phyloP scores from a whole-genome alignment of 495 filamentous ascomycete genomes.

The Neurospora hispaniola region DNA sequence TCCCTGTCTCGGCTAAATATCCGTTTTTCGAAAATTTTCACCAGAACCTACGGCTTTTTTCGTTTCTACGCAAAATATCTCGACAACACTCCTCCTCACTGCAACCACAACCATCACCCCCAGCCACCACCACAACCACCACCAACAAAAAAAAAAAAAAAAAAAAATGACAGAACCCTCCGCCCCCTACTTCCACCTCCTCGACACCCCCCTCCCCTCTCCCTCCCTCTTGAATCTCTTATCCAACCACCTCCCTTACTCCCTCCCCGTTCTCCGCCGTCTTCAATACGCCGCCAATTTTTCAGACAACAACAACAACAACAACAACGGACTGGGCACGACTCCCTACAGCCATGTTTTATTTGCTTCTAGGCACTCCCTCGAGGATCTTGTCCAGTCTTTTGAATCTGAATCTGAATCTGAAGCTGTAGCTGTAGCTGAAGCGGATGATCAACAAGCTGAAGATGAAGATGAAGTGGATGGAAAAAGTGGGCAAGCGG shows the following conservation, averaged over 20 bases:
- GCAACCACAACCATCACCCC: too few species aligned
- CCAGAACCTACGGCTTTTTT: too few species aligned
- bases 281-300: slow-evolving; percentile 42
- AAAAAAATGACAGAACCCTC: neutral
- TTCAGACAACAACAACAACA: slow-evolving; percentile 8
- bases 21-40: neutral
- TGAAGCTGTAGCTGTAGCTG: too few species aligned
- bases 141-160: too few species aligned
- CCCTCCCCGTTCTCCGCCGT: slow-evolving; percentile 46
- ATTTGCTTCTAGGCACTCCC: slow-evolving; percentile 19
- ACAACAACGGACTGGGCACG: slow-evolving; percentile 13
- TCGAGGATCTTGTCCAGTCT: too few species aligned
- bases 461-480: too few species aligned
- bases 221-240: slow-evolving; percentile 25
- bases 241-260: slow-evolving; percentile 39
- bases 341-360: slow-evolving; percentile 27
- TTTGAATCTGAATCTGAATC: too few species aligned
- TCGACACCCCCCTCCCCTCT: slow-evolving; percentile 27
- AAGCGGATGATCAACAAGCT: too few species aligned
- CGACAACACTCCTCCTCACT: too few species aligned
- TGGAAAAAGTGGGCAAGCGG: too few species aligned
- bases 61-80: too few species aligned
- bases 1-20: neutral
- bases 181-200: neutral
- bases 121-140: neutral